A percentile compares a stretch with the other conserved stretches of the same genome.
These are phyloP conservation scores for Dissophora globulifera DNA, from an alignment of 192 early-diverging fungal species.

Conservation along the genomic window DNA sequence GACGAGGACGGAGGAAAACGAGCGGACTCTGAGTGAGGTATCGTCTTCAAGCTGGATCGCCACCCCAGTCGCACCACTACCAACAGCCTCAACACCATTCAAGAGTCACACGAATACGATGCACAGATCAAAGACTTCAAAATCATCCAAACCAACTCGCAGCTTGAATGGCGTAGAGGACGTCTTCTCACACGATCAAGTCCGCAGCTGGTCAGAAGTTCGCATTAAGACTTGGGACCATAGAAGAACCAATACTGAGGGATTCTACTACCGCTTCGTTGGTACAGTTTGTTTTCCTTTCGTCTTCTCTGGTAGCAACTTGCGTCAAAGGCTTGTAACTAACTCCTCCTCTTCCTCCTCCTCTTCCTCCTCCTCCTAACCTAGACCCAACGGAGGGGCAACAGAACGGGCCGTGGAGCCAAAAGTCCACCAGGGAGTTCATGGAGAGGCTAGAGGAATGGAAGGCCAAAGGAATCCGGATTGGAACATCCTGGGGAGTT, in stretches of 20 bases:
- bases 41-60: no score
- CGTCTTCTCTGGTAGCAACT: neutral
- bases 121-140: constrained; percentile 8
- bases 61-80: no score
- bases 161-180: constrained; percentile 53
- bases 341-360: no score
- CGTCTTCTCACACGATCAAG: constrained; percentile 55
- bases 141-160: constrained; percentile 16
- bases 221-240: constrained; percentile 65
- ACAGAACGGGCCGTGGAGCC: constrained; percentile 60
- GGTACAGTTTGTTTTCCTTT: constrained; percentile 49
- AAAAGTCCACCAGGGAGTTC: constrained; percentile 56
- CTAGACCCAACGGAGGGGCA: constrained; percentile 64
- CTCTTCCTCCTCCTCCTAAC: no score
- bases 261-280: constrained; percentile 67
- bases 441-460: constrained; percentile 64
- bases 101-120: constrained; percentile 8
- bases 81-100: neutral
- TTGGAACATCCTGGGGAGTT: constrained; percentile 68
- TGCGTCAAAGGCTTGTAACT: no score
- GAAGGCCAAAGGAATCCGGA: constrained; percentile 52
- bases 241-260: constrained; percentile 58
- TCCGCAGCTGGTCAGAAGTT: constrained; percentile 57
- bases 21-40: neutral
- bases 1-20: neutral